These are phyloP conservation scores for Saccharomyces kudriavzevii DNA, from an alignment of 805 yeast species.

Conservation along the genomic window DNA sequence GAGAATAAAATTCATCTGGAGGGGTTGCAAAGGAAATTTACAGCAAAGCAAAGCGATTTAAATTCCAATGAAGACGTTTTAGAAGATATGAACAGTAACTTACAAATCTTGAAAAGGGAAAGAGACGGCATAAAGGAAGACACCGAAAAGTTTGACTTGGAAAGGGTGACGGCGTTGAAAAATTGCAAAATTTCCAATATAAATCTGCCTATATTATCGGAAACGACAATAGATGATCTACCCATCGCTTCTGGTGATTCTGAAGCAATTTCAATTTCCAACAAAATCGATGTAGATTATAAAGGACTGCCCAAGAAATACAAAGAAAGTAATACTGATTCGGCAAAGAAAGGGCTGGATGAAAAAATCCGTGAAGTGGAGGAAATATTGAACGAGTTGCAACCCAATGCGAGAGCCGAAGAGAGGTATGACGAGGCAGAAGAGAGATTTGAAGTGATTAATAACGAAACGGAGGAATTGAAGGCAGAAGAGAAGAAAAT, in stretches of 20 bases:
- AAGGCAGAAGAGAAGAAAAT: slow-evolving; percentile 52
- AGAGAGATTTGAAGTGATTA: slow-evolving; percentile 49
- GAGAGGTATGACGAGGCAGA: slow-evolving; percentile 69
- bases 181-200: slow-evolving; percentile 70
- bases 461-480: slow-evolving; percentile 53
- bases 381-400: slow-evolving; percentile 34
- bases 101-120: slow-evolving; percentile 29
- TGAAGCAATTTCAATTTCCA: slow-evolving; percentile 34
- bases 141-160: slow-evolving; percentile 45
- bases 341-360: slow-evolving; percentile 31
- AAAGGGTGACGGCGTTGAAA: slow-evolving; percentile 51
- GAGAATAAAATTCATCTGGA: slow-evolving; percentile 31
- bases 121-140: slow-evolving; percentile 42
- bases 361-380: slow-evolving; percentile 32
- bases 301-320: slow-evolving; percentile 36
- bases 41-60: slow-evolving; percentile 28
- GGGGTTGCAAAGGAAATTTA: slow-evolving; percentile 28
- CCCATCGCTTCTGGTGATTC: slow-evolving; percentile 48
- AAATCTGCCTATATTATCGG: slow-evolving; percentile 52
- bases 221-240: slow-evolving; percentile 46
- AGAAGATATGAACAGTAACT: slow-evolving; percentile 28
- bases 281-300: slow-evolving; percentile 51
- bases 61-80: slow-evolving; percentile 43
- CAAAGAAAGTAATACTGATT: slow-evolving; percentile 30
- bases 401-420: slow-evolving; percentile 77